These are phyloP conservation scores for Monarda citriodora DNA, from an alignment of 305 asterid genomes.

Conservation along the genomic window DNA sequence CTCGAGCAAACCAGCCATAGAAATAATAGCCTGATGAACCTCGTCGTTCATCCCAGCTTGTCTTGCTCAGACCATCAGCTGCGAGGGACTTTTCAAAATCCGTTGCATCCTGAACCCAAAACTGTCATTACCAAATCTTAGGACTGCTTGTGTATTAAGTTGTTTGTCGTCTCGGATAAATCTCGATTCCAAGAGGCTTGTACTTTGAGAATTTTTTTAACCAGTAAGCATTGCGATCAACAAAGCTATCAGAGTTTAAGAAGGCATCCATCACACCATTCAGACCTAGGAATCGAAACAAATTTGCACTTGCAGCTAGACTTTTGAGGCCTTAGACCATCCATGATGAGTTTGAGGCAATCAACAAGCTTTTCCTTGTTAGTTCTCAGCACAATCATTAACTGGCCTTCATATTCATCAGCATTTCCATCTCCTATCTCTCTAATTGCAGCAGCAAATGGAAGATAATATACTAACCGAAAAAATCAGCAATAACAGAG, in stretches of 20 bases:
- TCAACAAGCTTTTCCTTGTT: slow-evolving; percentile 60
- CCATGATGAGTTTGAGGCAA: slow-evolving; percentile 57
- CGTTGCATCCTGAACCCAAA: slow-evolving; percentile 75
- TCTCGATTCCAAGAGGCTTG: slow-evolving; percentile 53
- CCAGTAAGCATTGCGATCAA: slow-evolving; percentile 43
- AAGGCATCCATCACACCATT: slow-evolving; percentile 87
- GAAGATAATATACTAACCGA: slow-evolving; percentile 56
- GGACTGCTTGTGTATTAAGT: slow-evolving; percentile 40
- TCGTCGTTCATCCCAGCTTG: slow-evolving; percentile 46
- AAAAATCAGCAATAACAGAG: slow-evolving; percentile 38
- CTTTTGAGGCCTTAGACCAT: slow-evolving; percentile 26
- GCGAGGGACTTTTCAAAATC: slow-evolving; percentile 79
- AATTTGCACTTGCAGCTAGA: slow-evolving; percentile 59
- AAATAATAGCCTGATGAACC: slow-evolving; percentile 35
- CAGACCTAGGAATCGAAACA: slow-evolving; percentile 62
- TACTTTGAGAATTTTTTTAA: slow-evolving; percentile 51
- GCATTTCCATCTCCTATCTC: slow-evolving; percentile 51
- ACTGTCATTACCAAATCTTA: slow-evolving; percentile 73
- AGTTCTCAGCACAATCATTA: slow-evolving; percentile 48
- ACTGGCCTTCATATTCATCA: slow-evolving; percentile 42
- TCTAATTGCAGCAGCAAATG: slow-evolving; percentile 75
- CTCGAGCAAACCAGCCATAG: slow-evolving; percentile 87
- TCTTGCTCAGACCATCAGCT: slow-evolving; percentile 50
- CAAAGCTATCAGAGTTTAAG: slow-evolving; percentile 52
- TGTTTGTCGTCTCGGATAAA: slow-evolving; percentile 50